These are phyloP conservation scores for Daedaleopsis sinensis DNA, from an alignment of 768 basidiomycete species.

Conservation along the genomic window DNA sequence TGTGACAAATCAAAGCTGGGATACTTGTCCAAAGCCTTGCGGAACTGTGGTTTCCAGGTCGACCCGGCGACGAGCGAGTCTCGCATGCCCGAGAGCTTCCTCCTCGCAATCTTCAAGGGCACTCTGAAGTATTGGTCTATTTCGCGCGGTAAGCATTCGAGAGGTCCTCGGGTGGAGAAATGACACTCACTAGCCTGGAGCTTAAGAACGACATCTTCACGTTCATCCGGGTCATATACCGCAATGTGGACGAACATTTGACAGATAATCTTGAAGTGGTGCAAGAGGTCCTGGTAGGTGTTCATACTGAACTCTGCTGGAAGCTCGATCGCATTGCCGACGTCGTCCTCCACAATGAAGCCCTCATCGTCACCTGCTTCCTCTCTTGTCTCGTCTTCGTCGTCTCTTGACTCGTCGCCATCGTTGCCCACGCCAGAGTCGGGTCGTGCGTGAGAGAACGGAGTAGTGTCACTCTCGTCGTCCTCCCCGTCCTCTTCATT, in stretches of 20 bases:
- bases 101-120: constrained; percentile 65
- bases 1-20: constrained; percentile 60
- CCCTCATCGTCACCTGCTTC: constrained; percentile 37
- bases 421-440: constrained; percentile 23
- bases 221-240: constrained; percentile 53
- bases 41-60: constrained; percentile 77
- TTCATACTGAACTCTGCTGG: constrained; percentile 83
- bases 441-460: constrained; percentile 26
- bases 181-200: constrained; percentile 50
- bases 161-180: not conserved
- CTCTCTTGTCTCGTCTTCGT: constrained; percentile 35
- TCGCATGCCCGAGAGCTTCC: constrained; percentile 68
- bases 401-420: constrained; percentile 34
- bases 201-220: constrained; percentile 54
- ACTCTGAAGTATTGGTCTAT: constrained; percentile 71
- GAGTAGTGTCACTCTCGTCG: constrained; percentile 24
- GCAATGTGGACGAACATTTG: constrained; percentile 87
- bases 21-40: constrained; percentile 61
- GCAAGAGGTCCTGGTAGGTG: constrained; percentile 70
- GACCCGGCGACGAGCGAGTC: constrained; percentile 86
- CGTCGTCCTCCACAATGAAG: constrained; percentile 70
- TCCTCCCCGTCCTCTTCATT: constrained; percentile 32
- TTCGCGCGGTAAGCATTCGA: not conserved
- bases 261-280: constrained; percentile 87
- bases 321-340: constrained; percentile 45